These are phyloP conservation scores for Thelonectria rubi DNA, from an alignment of 2,329 filamentous ascomycete genomes.

Conservation along the genomic window DNA sequence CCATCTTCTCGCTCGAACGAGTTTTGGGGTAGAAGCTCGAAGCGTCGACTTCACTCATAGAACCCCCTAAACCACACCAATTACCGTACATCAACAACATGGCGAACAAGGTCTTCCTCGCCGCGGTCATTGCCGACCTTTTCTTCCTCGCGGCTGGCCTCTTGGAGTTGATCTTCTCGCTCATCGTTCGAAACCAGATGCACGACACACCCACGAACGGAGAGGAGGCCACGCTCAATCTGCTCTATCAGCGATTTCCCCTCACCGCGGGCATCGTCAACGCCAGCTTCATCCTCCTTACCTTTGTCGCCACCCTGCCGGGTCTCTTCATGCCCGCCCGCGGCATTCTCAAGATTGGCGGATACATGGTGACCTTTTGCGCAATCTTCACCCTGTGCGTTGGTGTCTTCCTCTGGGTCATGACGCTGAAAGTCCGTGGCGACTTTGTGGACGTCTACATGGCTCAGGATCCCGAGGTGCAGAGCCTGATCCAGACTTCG, in stretches of 20 bases:
- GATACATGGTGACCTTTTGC: slow-evolving; percentile 70
- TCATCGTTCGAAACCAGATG: slow-evolving; percentile 60
- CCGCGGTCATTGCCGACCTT: slow-evolving; percentile 58
- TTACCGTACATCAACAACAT: slow-evolving; percentile 49
- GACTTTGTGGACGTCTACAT: slow-evolving; percentile 70
- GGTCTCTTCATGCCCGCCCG: slow-evolving; percentile 74
- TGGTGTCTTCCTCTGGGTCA: slow-evolving; percentile 75
- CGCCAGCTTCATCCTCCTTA: slow-evolving; percentile 74
- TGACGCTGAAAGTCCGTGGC: slow-evolving; percentile 73
- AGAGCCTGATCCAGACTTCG: slow-evolving; percentile 75
- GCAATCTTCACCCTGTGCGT: slow-evolving; percentile 71
- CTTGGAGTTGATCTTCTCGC: slow-evolving; percentile 63
- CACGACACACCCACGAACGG: slow-evolving; percentile 56
- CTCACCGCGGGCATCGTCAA: slow-evolving; percentile 76
- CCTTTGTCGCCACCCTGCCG: slow-evolving; percentile 75
- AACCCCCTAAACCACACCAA: background rate
- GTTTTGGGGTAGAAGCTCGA: slow-evolving; percentile 6
- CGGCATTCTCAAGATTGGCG: slow-evolving; percentile 75
- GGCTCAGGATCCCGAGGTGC: slow-evolving; percentile 62
- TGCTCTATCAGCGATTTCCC: slow-evolving; percentile 64
- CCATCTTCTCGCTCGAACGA: slow-evolving; percentile 5
- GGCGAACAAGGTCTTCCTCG: slow-evolving; percentile 64
- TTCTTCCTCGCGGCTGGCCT: slow-evolving; percentile 64
- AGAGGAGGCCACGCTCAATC: slow-evolving; percentile 58
- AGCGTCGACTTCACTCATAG: background rate